phyloP scores from a whole-genome alignment of 441 rosid species.

The Aleurites moluccanus region DNA sequence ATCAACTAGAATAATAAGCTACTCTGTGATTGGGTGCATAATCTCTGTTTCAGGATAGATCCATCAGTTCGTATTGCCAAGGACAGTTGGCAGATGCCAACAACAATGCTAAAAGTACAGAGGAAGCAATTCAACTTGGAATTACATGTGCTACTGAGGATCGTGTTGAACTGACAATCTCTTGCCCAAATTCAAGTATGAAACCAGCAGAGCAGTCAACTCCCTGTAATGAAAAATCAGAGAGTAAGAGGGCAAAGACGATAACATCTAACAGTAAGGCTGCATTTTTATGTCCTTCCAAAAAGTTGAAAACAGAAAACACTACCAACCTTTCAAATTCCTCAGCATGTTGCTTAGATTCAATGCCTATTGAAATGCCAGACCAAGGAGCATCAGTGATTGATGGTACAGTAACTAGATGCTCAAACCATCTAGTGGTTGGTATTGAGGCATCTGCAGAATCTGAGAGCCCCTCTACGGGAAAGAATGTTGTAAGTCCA shows the following conservation, averaged over 20 bases:
- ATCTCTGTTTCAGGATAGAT: slow-evolving; percentile 30
- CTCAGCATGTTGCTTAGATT: not conserved
- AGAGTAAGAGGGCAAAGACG: not conserved
- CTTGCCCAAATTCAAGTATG: slow-evolving; percentile 2
- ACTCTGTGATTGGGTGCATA: not conserved
- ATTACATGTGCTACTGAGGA: slow-evolving; percentile 21
- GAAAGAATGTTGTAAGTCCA: slow-evolving; percentile 35
- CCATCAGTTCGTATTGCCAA: slow-evolving; percentile 22
- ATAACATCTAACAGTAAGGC: slow-evolving; percentile 16
- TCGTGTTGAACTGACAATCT: slow-evolving; percentile 18
- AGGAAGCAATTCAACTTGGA: slow-evolving; percentile 21
- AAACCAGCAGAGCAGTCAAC: slow-evolving; percentile 23
- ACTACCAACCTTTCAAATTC: not conserved
- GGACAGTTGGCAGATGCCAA: slow-evolving; percentile 19
- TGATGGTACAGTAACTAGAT: slow-evolving; percentile 21
- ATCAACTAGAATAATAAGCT: not conserved
- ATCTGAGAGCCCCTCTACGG: slow-evolving; percentile 18
- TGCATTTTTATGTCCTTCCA: slow-evolving; percentile 14
- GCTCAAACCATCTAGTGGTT: slow-evolving; percentile 6
- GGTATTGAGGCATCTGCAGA: slow-evolving; percentile 21
- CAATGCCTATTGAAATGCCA: slow-evolving; percentile 19
- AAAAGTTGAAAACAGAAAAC: slow-evolving; percentile 12
- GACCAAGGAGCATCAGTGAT: slow-evolving; percentile 20
- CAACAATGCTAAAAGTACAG: not conserved
- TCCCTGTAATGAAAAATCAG: slow-evolving; percentile 19